Base-by-base conservation (phyloP, 2,329 filamentous ascomycete genomes). In the Fusarium hainanense region DNA sequence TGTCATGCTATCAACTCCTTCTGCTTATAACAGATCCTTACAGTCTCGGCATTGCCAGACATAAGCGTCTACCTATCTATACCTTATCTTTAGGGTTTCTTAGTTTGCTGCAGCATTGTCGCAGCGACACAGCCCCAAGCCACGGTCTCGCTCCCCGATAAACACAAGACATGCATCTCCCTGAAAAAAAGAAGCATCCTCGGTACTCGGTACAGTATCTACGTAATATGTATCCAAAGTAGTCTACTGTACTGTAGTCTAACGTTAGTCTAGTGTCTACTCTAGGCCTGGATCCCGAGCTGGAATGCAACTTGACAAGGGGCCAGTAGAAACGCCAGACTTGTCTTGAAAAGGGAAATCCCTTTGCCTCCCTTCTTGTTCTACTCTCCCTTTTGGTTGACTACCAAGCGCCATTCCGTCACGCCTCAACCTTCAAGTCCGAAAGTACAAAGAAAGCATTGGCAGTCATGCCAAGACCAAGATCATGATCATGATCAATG, bases 161-260 rank as follows among this genome's bases (percentile, higher is more conserved):
- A 16, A 13, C 23, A 47, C 42, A 21, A 40, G 42, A 34, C 47
- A 44, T 46, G 25, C 25, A 30, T 28, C 41, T 50, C 48, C 60
- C 47, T 65, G 18, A 37, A 40, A 42, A n/a, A n/a, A n/a, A n/a
- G 13, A 21, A 30, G 25, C 50, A 34, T 64, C 32, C 46, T 66
- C 43, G 47, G 63, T 66, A 54, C 48, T 54, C 48, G 63, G 61
- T 54, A 54, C 54, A 61, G 61, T 54, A 54, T 48, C 25, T 63
- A 43, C 21, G 34, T 37, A 37, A 30, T 14, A 30, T 30, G 34
- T 37, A n/a, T 37, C 18, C 18, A 37, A n/a, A 37, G 18, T n/a
- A 37, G 18, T 37, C 18, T 37, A n/a, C 18, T 14, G 18, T 37
- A 37, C 46, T 42, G 23, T 40, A 46, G 46, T 52, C 18, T 37